phyloP scores from a whole-genome alignment of 169 alveolate genomes.

The Plasmodium coatneyi region DNA sequence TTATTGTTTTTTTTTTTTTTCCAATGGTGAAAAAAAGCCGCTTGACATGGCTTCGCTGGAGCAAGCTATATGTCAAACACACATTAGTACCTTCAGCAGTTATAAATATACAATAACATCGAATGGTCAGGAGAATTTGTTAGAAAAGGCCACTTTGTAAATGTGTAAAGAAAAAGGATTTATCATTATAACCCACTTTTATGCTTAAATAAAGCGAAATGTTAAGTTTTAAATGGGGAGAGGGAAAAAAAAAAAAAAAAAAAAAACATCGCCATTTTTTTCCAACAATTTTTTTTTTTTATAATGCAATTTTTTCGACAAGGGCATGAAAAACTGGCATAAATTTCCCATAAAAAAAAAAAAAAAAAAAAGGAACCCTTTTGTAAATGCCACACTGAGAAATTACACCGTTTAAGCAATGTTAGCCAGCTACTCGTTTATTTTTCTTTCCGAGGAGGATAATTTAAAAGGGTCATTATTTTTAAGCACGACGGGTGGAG shows the following conservation, averaged over 20 bases:
- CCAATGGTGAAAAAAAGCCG: not conserved
- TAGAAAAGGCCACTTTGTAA: not conserved
- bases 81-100: not conserved
- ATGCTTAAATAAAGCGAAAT: not conserved
- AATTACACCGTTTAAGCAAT: not conserved
- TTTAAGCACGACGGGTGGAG: not conserved
- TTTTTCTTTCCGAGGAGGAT: not conserved
- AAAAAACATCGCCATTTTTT: not conserved
- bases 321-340: not conserved
- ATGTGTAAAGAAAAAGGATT: not conserved
- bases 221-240: not conserved
- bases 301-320: not conserved
- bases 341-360: not conserved
- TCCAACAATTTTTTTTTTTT: not conserved
- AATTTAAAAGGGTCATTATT: not conserved
- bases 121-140: not conserved
- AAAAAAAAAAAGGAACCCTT: not conserved
- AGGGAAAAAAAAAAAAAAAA: not conserved
- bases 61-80: not conserved
- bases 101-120: not conserved
- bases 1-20: not conserved
- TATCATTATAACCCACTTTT: not conserved
- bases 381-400: not conserved
- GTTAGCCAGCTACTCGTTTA: not conserved
- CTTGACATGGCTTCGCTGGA: not conserved